Evolutionary conservation across 176 grass and related monocot species (phyloP).

Genomic region (Phoenix dactylifera): DNA sequence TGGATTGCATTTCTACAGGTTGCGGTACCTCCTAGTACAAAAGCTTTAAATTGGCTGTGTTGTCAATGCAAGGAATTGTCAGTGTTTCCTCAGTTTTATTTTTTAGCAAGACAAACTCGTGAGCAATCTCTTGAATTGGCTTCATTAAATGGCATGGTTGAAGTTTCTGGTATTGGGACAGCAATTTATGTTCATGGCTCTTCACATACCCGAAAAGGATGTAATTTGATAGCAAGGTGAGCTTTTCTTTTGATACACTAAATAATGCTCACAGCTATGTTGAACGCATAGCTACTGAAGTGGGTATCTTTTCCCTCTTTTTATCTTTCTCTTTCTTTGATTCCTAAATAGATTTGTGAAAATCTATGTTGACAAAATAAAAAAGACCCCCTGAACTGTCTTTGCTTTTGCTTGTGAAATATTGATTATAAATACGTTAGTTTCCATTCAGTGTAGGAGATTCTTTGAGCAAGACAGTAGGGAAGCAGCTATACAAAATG

Average conservation of each 20-base stretch:
- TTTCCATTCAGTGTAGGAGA: too few relatives aligned
- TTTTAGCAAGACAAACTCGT: conserved; percentile 19
- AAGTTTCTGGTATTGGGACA: conserved; percentile 58
- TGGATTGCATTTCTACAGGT: conserved; percentile 35
- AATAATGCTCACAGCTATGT: neutral
- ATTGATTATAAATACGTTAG: too few relatives aligned
- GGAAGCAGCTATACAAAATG: too few relatives aligned
- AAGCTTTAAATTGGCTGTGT: conserved; percentile 66
- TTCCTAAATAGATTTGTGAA: too few relatives aligned
- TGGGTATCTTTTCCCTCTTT: too few relatives aligned
- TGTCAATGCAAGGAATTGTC: conserved; percentile 42
- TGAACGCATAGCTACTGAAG: neutral
- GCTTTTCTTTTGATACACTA: neutral
- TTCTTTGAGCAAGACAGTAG: too few relatives aligned
- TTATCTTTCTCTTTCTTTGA: too few relatives aligned
- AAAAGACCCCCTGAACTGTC: too few relatives aligned
- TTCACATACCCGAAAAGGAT: conserved; percentile 25
- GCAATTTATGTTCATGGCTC: conserved; percentile 59
- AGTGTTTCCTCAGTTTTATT: conserved; percentile 79
- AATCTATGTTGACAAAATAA: too few relatives aligned
- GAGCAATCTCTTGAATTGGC: conserved; percentile 24
- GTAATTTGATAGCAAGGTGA: conserved; percentile 53
- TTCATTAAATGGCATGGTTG: conserved; percentile 17
- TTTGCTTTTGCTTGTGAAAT: too few relatives aligned
- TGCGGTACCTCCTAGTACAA: conserved; percentile 65